Base-by-base conservation (phyloP, 768 basidiomycete genomes). In the Candolleomyces efflorescens region DNA sequence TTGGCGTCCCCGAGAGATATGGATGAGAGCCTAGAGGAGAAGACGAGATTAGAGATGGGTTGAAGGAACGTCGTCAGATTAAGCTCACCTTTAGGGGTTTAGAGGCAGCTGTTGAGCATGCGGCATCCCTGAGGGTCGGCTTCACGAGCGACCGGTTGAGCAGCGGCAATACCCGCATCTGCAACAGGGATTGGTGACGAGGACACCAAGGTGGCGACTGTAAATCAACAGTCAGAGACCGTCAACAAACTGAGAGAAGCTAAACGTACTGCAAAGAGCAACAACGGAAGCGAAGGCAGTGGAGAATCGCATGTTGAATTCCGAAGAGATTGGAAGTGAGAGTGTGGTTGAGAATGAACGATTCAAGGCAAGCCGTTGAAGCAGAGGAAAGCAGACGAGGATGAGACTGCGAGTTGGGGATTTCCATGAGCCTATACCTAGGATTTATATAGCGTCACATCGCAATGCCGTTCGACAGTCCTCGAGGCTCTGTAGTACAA, bases 261-360 rank as follows among this genome's bases (percentile, higher is more conserved):
- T 20, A 15, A 43, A 55, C 54, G 6, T 46, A 55, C 54, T 15
- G 54, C 54, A 55, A 26, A 46, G 17, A 32, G 44, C 39, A 39
- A 26, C 43, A 24, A 55, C 10, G 27, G 54, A 55, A 27, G 27
- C 54, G 54, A 55, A 46, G 41, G 41, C 20, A 39, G 54, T 20
- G 18, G 54, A 44, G 41, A 55, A 55, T 15, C 54, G 54, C 54
- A 55, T 55, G 13, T 17, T 53, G 52, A 41, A 43, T 5, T 32
- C 20, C 15, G 26, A 26, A 54, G 36, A 23, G 23, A 17, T 18
- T 32, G n/a, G 41, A 46, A 36, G 54, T 32, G 44, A 46, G 13
- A 15, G 41, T 55, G n/a, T n/a, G 41, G 15, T 17, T 43, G 15
- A n/a, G 41, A 43, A 20, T 17, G 15, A 20, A 13, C 17, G 41